These are phyloP conservation scores for Bruguiera sexangula DNA, from an alignment of 345 rosid genomes.

Conservation along the genomic window DNA sequence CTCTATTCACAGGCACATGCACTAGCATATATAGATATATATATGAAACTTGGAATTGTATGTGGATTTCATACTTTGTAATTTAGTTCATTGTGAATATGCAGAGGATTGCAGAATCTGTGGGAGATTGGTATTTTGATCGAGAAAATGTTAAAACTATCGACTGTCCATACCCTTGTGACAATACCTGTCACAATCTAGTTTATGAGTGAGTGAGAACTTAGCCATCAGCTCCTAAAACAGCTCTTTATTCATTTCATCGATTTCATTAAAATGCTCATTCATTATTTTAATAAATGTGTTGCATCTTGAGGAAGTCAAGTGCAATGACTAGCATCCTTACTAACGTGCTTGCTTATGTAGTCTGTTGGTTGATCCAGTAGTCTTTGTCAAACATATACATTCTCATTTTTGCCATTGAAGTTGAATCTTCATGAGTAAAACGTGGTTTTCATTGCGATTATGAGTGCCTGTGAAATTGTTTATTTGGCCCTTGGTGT, in stretches of 20 bases:
- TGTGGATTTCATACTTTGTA: not conserved
- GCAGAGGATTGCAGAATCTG: conserved; percentile 29
- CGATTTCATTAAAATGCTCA: conserved; percentile 16
- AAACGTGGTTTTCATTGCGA: not conserved
- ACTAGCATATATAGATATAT: too few relatives aligned
- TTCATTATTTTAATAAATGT: not conserved
- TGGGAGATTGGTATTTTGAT: conserved; percentile 34
- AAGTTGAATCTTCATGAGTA: not conserved
- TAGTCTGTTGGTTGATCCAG: conserved; percentile 7
- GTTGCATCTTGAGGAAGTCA: conserved; percentile 13
- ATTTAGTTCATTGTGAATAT: not conserved
- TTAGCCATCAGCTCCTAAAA: conserved; percentile 14
- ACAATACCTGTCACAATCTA: conserved; percentile 20
- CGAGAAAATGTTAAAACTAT: conserved; percentile 20
- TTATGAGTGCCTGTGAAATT: too few relatives aligned
- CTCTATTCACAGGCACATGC: too few relatives aligned
- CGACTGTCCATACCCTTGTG: conserved; percentile 31
- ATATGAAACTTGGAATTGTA: not conserved
- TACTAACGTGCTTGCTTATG: not conserved
- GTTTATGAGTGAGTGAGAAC: conserved; percentile 40
- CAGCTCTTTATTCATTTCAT: conserved; percentile 7
- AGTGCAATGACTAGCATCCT: conserved; percentile 11
- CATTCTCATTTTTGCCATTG: not conserved
- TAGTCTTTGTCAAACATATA: conserved; percentile 4
- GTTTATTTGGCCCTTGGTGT: not conserved